These are phyloP conservation scores for Fusarium irregulare DNA, from an alignment of 2,329 filamentous ascomycete species.

Conservation along the genomic window DNA sequence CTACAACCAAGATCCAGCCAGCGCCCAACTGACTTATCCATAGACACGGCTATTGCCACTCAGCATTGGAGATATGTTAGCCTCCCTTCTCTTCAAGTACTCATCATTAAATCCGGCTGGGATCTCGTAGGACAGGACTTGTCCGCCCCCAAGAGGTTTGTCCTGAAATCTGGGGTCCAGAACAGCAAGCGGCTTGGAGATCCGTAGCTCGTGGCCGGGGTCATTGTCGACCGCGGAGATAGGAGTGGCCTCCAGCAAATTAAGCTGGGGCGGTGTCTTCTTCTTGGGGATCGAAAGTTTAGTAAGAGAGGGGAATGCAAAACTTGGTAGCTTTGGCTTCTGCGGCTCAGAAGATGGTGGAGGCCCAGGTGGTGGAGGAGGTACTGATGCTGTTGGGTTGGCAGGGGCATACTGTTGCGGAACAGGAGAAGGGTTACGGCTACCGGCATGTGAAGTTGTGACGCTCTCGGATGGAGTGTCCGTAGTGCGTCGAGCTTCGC, in stretches of 20 bases:
- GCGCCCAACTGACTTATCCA: conserved; percentile 10
- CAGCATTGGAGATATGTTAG: conserved; percentile 21
- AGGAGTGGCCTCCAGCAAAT: conserved; percentile 47
- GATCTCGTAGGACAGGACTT: not conserved
- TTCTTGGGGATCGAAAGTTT: conserved; percentile 56
- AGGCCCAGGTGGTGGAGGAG: not conserved
- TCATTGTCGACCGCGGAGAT: conserved; percentile 30
- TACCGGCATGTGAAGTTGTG: conserved; percentile 4
- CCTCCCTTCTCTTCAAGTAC: conserved; percentile 7
- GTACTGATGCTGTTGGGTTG: not conserved
- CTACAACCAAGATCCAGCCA: too few species aligned
- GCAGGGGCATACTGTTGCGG: not conserved
- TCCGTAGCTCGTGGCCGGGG: conserved; percentile 8
- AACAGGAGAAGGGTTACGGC: conserved; percentile 25
- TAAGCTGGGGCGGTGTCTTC: conserved; percentile 55
- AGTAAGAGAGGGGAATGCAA: conserved; percentile 54
- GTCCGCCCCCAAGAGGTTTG: conserved; percentile 16
- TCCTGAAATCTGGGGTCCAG: conserved; percentile 30
- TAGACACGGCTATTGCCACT: conserved; percentile 33
- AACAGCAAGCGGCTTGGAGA: conserved; percentile 32
- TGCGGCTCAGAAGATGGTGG: not conserved
- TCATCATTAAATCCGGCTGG: conserved; percentile 7
- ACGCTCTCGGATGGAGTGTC: not conserved
- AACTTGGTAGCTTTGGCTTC: conserved; percentile 48
- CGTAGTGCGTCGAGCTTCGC: not conserved